Evolutionary conservation across 2,329 filamentous ascomycete genomes (phyloP), one percentile per base, ranked within the genome.

Genomic region (Mollisiaceae sp.): DNA sequence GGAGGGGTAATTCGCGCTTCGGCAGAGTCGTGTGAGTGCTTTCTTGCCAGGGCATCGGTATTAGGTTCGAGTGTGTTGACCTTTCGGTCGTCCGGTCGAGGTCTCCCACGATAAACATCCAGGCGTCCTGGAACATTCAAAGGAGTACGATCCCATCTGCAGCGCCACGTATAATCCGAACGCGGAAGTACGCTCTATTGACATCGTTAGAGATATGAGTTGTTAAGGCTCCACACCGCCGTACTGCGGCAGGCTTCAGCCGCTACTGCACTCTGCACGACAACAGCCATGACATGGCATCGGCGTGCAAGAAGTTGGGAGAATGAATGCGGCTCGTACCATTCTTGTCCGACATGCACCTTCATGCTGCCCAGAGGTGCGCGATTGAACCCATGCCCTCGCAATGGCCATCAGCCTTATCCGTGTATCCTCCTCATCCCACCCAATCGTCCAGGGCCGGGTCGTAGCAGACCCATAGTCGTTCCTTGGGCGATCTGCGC

Each of bases 371-470:
- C 59, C 61, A 20, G 55, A 59, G 56, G 58, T 68, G 61, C 73
- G 68, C 61, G 66, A 71, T 68, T 71, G 71, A 54, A 75, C 63
- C 76, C 73, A 79, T 70, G 73, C 73, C 70, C 72, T 72, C 66
- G 75, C 74, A 67, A 76, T 76, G 63, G 74, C 65, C 69, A 68
- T 72, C 71, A 76, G 74, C 75, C 73, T 74, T 74, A 75, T 77
- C 73, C 74, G 66, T 60, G 73, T 75, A 66, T 71, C 71, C 62
- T 74, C 71, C 62, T 82, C 79, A 82, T 75, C 77, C 80, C 74
- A 80, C 73, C 75, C 78, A 80, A 75, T 81, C 78, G 71, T 81
- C 77, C 71, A 76, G 74, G 66, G 78, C 77, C 66, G 78, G 78
- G 72, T 80, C 75, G 73, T 78, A 78, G 67, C 77, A 77, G 66